Evolutionary conservation across 2,329 filamentous ascomycete species (phyloP).

Genomic region (Claviceps humidiphila): DNA sequence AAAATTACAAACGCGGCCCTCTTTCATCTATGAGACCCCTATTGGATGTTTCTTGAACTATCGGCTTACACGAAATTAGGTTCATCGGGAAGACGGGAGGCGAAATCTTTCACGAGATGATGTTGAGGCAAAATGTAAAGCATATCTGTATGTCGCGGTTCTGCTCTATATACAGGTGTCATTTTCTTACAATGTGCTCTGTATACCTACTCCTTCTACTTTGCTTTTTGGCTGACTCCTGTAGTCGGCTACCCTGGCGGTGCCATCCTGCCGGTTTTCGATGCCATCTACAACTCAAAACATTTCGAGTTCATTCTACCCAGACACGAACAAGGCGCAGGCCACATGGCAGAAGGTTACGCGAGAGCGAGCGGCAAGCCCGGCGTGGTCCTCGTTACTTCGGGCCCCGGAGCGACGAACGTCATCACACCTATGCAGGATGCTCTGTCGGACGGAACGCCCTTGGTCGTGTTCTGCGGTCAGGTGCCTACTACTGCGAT

Average conservation of each 20-base stretch:
- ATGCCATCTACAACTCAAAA: conserved; percentile 96
- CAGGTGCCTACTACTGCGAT: conserved; percentile 86
- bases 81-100: conserved; percentile 93
- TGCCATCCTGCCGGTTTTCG: conserved; percentile 93
- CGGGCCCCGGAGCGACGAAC: conserved; percentile 91
- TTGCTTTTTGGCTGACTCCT: not conserved
- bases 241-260: conserved; percentile 82
- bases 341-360: conserved; percentile 97
- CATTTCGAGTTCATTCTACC: conserved; percentile 95
- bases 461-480: conserved; percentile 88
- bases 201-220: too few relatives aligned
- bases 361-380: conserved; percentile 86
- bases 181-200: not conserved
- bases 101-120: conserved; percentile 98
- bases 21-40: too few relatives aligned
- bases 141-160: conserved; percentile 64
- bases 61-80: conserved; percentile 23
- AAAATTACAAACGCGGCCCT: not conserved
- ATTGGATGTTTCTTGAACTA: too few relatives aligned
- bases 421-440: conserved; percentile 95
- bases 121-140: conserved; percentile 83
- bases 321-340: conserved; percentile 91
- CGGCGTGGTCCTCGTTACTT: conserved; percentile 92
- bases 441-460: conserved; percentile 86
- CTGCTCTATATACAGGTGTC: too few relatives aligned